Evolutionary conservation across 768 basidiomycete genomes (phyloP).

Genomic region (Sarcomyxa edulis): DNA sequence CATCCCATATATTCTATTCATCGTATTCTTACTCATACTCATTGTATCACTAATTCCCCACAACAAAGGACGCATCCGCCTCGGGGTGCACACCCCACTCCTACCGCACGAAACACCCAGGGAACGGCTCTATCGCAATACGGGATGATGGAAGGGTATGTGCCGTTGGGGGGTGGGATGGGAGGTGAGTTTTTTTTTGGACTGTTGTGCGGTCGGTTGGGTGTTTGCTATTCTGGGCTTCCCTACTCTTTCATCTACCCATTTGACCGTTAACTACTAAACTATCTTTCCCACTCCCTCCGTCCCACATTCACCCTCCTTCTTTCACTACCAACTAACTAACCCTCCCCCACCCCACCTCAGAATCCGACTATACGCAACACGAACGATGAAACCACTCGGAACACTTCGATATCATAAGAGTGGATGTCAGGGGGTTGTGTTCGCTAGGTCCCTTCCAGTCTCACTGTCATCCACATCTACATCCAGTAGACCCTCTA

Average conservation of each 20-base stretch:
- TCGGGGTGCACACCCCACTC: conserved; percentile 33
- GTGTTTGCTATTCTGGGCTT: too few relatives aligned
- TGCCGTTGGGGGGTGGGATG: conserved; percentile 93
- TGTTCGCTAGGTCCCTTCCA: conserved; percentile 49
- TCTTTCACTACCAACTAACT: too few relatives aligned
- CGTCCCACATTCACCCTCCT: background rate
- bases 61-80: too few relatives aligned
- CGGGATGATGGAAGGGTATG: conserved; percentile 73
- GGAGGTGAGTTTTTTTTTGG: conserved; percentile 61
- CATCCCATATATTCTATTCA: too few relatives aligned
- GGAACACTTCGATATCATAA: conserved; percentile 86
- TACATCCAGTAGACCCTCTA: too few relatives aligned
- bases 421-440: conserved; percentile 64
- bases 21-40: too few relatives aligned
- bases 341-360: too few relatives aligned
- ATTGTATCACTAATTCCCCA: too few relatives aligned
- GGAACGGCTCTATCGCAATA: conserved; percentile 74
- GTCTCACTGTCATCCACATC: too few relatives aligned
- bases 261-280: background rate
- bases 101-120: conserved; percentile 77
- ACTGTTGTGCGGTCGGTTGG: too few relatives aligned
- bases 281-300: background rate
- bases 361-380: conserved; percentile 81
- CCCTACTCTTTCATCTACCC: conserved; percentile 1
- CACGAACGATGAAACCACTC: conserved; percentile 73